These are phyloP conservation scores for Ulota crispa DNA, from an alignment of 225 moss, liverwort and hornwort genomes.

Conservation along the genomic window DNA sequence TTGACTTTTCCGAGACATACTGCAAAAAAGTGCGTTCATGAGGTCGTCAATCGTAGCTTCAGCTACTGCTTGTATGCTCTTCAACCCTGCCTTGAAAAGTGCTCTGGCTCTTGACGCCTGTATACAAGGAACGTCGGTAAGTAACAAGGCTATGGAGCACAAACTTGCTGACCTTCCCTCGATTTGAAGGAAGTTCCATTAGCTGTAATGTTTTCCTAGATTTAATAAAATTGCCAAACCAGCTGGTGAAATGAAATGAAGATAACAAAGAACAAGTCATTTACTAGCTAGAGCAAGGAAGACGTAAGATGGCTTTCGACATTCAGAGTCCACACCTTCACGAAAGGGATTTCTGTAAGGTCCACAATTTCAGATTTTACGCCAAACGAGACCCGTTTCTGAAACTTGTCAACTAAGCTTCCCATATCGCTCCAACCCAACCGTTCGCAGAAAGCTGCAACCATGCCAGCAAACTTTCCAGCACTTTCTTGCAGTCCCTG, in stretches of 20 bases:
- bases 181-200: background rate
- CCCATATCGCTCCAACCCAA: conserved; percentile 94
- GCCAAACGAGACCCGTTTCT: conserved; percentile 93
- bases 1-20: conserved; percentile 66
- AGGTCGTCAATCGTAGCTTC: conserved; percentile 83
- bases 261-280: conserved; percentile 11
- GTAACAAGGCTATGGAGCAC: conserved; percentile 8
- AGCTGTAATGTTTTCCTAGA: background rate
- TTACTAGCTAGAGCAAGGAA: conserved; percentile 12
- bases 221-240: background rate
- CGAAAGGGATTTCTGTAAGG: conserved; percentile 88
- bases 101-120: conserved; percentile 95
- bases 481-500: conserved; percentile 95
- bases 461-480: conserved; percentile 98
- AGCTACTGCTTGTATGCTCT: conserved; percentile 88
- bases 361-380: conserved; percentile 97
- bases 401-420: conserved; percentile 82
- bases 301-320: background rate
- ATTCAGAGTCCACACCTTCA: conserved; percentile 62
- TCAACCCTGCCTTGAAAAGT: conserved; percentile 81
- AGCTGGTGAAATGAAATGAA: background rate
- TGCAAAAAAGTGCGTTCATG: conserved; percentile 61
- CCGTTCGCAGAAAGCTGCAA: conserved; percentile 91
- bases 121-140: conserved; percentile 11
- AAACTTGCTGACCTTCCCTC: background rate